These are phyloP conservation scores for Purpureocillium lavendulum DNA, from an alignment of 2,329 filamentous ascomycete genomes.

Conservation along the genomic window DNA sequence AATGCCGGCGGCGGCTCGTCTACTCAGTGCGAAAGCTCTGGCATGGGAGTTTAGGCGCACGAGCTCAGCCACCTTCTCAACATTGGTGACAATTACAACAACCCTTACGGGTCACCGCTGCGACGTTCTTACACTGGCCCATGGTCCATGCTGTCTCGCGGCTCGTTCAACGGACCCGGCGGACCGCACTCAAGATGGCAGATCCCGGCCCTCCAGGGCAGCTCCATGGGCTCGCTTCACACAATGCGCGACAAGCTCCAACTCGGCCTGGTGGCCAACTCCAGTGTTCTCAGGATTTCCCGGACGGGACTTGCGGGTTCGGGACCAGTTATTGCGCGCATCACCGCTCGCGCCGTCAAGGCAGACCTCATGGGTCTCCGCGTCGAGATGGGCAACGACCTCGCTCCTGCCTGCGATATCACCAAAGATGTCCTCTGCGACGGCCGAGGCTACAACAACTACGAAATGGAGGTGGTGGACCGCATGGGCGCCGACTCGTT, in stretches of 20 bases:
- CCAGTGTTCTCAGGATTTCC: constrained; percentile 34
- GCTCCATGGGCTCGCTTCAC: constrained; percentile 41
- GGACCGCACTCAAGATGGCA: constrained; percentile 45
- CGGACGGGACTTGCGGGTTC: constrained; percentile 31
- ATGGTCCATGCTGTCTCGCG: constrained; percentile 43
- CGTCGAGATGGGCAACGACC: constrained; percentile 34
- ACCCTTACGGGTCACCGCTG: constrained; percentile 36
- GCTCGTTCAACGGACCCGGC: constrained; percentile 44
- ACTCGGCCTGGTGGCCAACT: constrained; percentile 36
- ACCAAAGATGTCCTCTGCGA: constrained; percentile 38
- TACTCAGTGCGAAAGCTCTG: constrained; percentile 43
- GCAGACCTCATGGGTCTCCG: constrained; percentile 37
- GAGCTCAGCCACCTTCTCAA: constrained; percentile 42
- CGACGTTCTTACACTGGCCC: constrained; percentile 41
- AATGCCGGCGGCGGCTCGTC: constrained; percentile 44
- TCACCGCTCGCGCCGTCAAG: constrained; percentile 39
- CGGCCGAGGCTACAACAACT: constrained; percentile 40
- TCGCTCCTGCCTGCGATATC: constrained; percentile 33
- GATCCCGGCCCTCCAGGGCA: constrained; percentile 38
- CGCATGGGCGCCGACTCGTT: constrained; percentile 46
- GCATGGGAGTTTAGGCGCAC: constrained; percentile 44
- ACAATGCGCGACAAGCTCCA: constrained; percentile 45
- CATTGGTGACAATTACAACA: constrained; percentile 49
- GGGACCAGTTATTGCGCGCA: constrained; percentile 33
- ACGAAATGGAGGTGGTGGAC: constrained; percentile 44